These are phyloP conservation scores for Artemisia tridentata DNA, from an alignment of 129 eudicot species.

Conservation along the genomic window DNA sequence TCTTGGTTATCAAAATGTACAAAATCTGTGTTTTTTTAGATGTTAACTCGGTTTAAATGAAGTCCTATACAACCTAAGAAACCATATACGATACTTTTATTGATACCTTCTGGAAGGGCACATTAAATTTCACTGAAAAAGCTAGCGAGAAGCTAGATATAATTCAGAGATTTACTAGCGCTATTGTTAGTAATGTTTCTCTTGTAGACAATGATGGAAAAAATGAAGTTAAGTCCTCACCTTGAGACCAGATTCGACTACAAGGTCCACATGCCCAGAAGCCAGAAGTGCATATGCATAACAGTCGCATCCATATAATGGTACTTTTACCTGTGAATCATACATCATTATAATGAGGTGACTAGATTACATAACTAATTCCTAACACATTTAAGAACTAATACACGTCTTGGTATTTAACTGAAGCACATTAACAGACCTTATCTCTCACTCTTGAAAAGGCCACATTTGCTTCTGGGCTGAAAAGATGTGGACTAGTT, in stretches of 20 bases:
- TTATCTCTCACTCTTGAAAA: slow-evolving; percentile 75
- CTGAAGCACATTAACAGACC: slow-evolving; percentile 42
- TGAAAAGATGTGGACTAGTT: slow-evolving; percentile 94
- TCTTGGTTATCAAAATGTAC: neutral
- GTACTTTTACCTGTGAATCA: slow-evolving; percentile 79
- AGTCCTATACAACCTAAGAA: too few species aligned
- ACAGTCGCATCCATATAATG: slow-evolving; percentile 95
- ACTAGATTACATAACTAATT: neutral
- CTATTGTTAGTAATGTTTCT: neutral
- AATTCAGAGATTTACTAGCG: neutral
- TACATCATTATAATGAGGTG: neutral
- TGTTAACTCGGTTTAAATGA: neutral
- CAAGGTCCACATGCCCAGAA: slow-evolving; percentile 93
- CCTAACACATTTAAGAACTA: neutral
- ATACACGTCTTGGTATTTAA: neutral
- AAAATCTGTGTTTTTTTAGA: neutral
- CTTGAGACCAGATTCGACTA: slow-evolving; percentile 95
- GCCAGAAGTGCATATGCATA: slow-evolving; percentile 96
- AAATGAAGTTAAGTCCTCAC: slow-evolving; percentile 31
- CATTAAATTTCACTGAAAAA: too few species aligned
- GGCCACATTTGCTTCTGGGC: slow-evolving; percentile 76
- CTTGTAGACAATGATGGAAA: neutral
- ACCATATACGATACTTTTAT: too few species aligned
- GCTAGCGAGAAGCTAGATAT: too few species aligned
- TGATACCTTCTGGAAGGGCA: too few species aligned